Evolutionary conservation across 2,329 filamentous ascomycete species (phyloP).

Genomic region (Thermomyces lanuginosus): DNA sequence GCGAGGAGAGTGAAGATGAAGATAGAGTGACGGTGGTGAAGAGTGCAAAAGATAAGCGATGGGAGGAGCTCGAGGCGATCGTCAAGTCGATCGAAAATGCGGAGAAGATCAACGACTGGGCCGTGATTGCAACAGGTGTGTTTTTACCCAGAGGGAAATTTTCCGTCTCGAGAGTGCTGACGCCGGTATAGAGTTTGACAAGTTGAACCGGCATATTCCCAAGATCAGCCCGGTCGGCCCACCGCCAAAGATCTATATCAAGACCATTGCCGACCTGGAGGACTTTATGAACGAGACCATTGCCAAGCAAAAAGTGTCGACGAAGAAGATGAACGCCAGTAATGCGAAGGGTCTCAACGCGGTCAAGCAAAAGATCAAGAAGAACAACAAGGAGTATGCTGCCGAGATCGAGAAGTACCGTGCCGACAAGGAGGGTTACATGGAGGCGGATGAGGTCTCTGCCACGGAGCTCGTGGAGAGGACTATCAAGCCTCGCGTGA

Average conservation of each 20-base stretch:
- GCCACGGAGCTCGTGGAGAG: slow-evolving; percentile 37
- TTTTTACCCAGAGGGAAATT: too few species aligned
- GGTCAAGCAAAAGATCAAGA: slow-evolving; percentile 96
- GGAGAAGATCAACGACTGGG: slow-evolving; percentile 96
- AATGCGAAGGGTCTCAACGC: slow-evolving; percentile 89
- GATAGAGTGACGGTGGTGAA: slow-evolving; percentile 77
- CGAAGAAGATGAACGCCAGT: slow-evolving; percentile 97
- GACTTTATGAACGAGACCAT: slow-evolving; percentile 86
- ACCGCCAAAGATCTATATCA: slow-evolving; percentile 80
- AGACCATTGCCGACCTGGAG: slow-evolving; percentile 83
- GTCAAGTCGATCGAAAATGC: slow-evolving; percentile 91
- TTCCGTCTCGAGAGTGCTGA: slow-evolving; percentile 2
- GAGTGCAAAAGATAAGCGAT: slow-evolving; percentile 94
- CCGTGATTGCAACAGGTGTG: slow-evolving; percentile 73
- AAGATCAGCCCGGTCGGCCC: slow-evolving; percentile 65
- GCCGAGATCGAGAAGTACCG: slow-evolving; percentile 75
- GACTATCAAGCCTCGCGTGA: slow-evolving; percentile 24
- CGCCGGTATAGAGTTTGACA: slow-evolving; percentile 61
- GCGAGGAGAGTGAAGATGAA: slow-evolving; percentile 69
- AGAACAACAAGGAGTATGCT: slow-evolving; percentile 92
- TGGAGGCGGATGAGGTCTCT: slow-evolving; percentile 68
- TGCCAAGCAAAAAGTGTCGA: slow-evolving; percentile 85
- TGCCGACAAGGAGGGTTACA: slow-evolving; percentile 68
- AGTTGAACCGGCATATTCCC: slow-evolving; percentile 69
- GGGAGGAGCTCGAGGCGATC: slow-evolving; percentile 80